Evolutionary conservation across 495 filamentous ascomycete genomes (phyloP).

Genomic region (Hypoxylon crocopeplum): DNA sequence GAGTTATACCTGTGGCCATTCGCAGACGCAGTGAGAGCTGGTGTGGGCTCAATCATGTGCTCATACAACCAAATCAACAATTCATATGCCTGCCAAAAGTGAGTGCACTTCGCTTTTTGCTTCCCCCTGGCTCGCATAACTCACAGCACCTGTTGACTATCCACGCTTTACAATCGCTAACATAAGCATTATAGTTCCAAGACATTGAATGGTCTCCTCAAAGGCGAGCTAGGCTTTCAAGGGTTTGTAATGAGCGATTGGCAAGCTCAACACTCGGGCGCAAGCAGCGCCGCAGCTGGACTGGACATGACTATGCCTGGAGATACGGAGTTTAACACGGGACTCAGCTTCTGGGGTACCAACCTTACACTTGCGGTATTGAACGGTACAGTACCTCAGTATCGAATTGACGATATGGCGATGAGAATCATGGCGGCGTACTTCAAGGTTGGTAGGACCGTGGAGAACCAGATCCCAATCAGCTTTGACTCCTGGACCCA

Average conservation of each 20-base stretch:
- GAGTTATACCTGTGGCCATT: conserved; percentile 86
- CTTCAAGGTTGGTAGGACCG: conserved; percentile 83
- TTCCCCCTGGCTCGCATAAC: no score
- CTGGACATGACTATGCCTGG: conserved; percentile 97
- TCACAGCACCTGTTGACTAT: no score
- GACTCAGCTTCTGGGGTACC: conserved; percentile 79
- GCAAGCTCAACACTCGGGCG: conserved; percentile 87
- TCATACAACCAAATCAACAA: conserved; percentile 93
- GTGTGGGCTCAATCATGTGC: conserved; percentile 90
- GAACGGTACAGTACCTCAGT: conserved; percentile 90
- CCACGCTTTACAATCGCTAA: conserved; percentile 63
- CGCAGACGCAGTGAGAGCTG: conserved; percentile 55
- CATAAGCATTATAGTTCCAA: conserved; percentile 65
- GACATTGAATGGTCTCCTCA: conserved; percentile 80
- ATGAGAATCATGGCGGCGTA: conserved; percentile 91
- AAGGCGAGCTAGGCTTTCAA: conserved; percentile 92
- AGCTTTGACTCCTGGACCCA: conserved; percentile 90
- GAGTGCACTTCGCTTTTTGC: conserved; percentile 16
- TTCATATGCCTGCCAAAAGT: conserved; percentile 81
- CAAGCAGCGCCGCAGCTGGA: conserved; percentile 77
- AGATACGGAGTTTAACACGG: conserved; percentile 76
- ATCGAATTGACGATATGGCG: conserved; percentile 92
- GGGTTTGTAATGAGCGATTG: conserved; percentile 93
- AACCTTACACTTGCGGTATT: conserved; percentile 85
- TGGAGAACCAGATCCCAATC: conserved; percentile 63